phyloP scores from a whole-genome alignment of 2,329 filamentous ascomycete genomes.

The Ceratocystis lukuohia region DNA sequence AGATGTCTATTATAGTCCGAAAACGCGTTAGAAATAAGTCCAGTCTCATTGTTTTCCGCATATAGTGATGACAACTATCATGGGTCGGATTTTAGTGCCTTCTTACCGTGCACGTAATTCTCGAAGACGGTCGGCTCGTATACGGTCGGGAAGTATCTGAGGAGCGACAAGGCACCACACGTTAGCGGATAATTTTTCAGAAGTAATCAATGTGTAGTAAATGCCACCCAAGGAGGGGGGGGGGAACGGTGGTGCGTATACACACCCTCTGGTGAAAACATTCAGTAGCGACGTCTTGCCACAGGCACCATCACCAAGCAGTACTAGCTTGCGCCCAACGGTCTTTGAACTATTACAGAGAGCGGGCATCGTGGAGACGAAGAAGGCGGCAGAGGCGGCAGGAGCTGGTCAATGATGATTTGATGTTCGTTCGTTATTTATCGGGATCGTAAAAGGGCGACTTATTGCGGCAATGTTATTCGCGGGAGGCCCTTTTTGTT shows the following conservation, averaged over 20 bases:
- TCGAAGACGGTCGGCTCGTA: constrained; percentile 98
- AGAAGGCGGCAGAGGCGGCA: background rate
- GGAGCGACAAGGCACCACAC: background rate
- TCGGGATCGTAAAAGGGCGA: background rate
- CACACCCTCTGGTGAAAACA: constrained; percentile 93
- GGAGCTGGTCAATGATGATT: too few species aligned
- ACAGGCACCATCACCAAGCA: constrained; percentile 88
- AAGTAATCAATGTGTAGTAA: background rate
- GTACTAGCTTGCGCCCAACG: constrained; percentile 89
- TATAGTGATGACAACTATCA: background rate
- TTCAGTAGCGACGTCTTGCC: constrained; percentile 96
- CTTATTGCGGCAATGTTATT: background rate
- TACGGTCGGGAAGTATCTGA: constrained; percentile 88
- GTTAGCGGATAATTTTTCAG: background rate
- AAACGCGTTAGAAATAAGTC: background rate
- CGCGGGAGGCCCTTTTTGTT: background rate
- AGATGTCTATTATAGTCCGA: constrained; percentile 56
- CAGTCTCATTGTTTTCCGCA: background rate
- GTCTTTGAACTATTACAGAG: constrained; percentile 64
- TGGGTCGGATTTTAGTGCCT: background rate
- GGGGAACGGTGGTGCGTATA: background rate
- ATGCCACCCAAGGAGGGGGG: too few species aligned
- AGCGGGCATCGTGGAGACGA: constrained; percentile 22
- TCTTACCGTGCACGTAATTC: constrained; percentile 90
- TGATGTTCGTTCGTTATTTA: too few species aligned